Base-by-base conservation (phyloP, 345 rosid species). In the Aurinia saxatilis region DNA sequence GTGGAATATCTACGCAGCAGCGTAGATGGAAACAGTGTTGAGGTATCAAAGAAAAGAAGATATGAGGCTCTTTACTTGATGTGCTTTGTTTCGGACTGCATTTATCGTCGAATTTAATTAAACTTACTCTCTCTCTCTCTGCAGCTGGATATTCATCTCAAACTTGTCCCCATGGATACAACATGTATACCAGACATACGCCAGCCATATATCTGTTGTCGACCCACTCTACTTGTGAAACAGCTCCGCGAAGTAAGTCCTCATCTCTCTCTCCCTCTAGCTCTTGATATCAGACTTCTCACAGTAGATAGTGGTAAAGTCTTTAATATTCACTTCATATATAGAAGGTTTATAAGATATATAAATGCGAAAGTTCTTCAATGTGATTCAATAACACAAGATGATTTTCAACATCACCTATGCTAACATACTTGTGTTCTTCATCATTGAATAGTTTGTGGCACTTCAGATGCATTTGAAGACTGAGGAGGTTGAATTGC, bases 231-330 rank as follows among this genome's bases (percentile, higher is more conserved):
- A 51, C 81, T 84, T 17, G 74, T 92, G 13, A 85, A 76, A 76
- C 85, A 85, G 61, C 82, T 92, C 37, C 75, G 91, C n/a, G 91
- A 85, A 73, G 98, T 92, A 65, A 87, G 86, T 73, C 27, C 12
- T 61, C 48, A 7, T 45, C 65, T 79, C 68, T 71, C 65, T 75
- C 40, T 9, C 15, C 68, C 49, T 51, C 65, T 27, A 4, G 6
- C 31, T 80, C 56, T 73, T 63, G 75, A 17, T 49, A 67, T 66
- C 48, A 69, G 12, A 10, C 58, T 62, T 72, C 5, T 12, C 49
- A 38, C 50, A 18, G 21, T 68, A 25, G 33, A 60, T 33, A 40
- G 10, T 41, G 2, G 6, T 50, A 31, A 31, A 39, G 18, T 14
- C 50, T 67, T 33, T 17, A 10, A 25, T 21, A 11, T 19, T 31